Base-by-base conservation (phyloP, 2,329 filamentous ascomycete species). In the Rhinocladiella similis region DNA sequence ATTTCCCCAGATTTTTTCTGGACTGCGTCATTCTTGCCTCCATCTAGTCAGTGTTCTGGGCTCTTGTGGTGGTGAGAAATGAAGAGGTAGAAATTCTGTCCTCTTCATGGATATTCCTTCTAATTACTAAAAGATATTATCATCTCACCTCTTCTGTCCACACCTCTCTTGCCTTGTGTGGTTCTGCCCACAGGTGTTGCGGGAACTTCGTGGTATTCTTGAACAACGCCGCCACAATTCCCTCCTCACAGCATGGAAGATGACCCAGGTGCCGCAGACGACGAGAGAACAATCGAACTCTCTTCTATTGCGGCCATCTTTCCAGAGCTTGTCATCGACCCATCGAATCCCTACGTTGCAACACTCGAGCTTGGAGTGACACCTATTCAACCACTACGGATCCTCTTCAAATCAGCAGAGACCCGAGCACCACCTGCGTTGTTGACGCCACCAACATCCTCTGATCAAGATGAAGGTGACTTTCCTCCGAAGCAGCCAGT, bases 211-310 rank as follows among this genome's bases (percentile, higher is more conserved):
- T 12, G 18, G 18, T 18, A 20, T 22, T 13, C 5, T 45, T 10
- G 13, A 13, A 45, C 14, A 25, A 12, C 43, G n/a, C 45, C 43
- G 29, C 48, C 60, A 57, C 51, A 35, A 49, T 50, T 38, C 53
- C 38, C 51, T 36, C 39, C 14, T 16, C 20, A 38, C 25, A 62
- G 41, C 13, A 75, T 76, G 73, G 68, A 71, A 47, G 74, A 75
- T 62, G 64, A 68, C 50, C 65, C 66, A 14, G 53, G 56, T 18
- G 55, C 65, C 19, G 52, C 55, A 10, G 77, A 81, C 12, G 83
- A 86, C 66, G 83, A 86, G 63, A 79, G 84, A 59, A 74, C 76
- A 27, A 77, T 84, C 63, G 84, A 87, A 70, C 73, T 87, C 46
- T 77, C 75, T 9, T 79, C 83, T 20, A 77, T 87, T 55, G 75